phyloP scores from a whole-genome alignment of 371 early-diverging fungal species.

The Mucor plumbeus region DNA sequence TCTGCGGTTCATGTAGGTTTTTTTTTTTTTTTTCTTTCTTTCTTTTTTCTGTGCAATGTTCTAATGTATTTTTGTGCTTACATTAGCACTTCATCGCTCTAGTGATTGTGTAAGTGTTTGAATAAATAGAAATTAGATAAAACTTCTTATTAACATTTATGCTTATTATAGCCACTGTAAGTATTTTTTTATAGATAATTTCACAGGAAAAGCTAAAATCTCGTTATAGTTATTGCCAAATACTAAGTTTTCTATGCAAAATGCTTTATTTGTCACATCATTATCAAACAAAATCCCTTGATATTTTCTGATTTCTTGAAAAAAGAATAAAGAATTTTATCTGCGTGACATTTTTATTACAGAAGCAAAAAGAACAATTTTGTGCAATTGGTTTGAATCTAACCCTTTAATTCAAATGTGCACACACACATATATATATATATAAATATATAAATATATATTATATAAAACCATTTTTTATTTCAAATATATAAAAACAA shows the following conservation, averaged over 20 bases:
- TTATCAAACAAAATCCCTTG: neutral
- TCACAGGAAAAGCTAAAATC: neutral
- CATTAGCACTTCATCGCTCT: constrained; percentile 8
- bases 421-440: neutral
- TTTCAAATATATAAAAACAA: neutral
- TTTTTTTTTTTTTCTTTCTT: neutral
- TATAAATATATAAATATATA: too few relatives aligned
- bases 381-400: neutral
- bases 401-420: neutral
- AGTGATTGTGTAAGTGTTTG: constrained; percentile 13
- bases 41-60: too few relatives aligned
- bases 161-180: constrained; percentile 9
- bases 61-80: neutral
- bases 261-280: neutral
- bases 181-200: neutral
- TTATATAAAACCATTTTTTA: neutral
- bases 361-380: neutral
- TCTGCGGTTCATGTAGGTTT: constrained; percentile 16
- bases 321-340: neutral
- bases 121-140: neutral
- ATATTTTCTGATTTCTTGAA: neutral
- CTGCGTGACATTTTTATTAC: neutral
- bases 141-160: neutral
- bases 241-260: neutral
- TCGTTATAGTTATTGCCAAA: constrained; percentile 1